A percentile compares a stretch with the other conserved stretches of the same genome.
These are phyloP conservation scores for Penicillium sp. DNA, from an alignment of 2,329 filamentous ascomycete species.

Conservation along the genomic window DNA sequence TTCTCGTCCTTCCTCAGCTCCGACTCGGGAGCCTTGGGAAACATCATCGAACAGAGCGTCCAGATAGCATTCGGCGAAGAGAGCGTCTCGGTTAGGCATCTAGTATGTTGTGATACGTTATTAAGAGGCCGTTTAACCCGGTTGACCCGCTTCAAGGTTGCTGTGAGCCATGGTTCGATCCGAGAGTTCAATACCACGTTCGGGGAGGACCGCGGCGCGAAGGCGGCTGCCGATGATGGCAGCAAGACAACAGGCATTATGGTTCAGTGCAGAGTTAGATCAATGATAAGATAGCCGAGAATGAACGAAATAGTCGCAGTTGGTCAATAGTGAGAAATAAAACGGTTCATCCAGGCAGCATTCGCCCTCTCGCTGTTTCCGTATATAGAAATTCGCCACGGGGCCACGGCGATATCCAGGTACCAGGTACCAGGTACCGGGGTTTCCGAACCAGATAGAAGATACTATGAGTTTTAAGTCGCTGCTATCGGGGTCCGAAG, in stretches of 20 bases:
- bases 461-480: background rate
- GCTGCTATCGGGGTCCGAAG: background rate
- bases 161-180: slow-evolving; percentile 95
- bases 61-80: slow-evolving; percentile 91
- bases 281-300: slow-evolving; percentile 42
- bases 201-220: slow-evolving; percentile 90
- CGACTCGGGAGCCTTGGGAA: slow-evolving; percentile 84
- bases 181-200: slow-evolving; percentile 93
- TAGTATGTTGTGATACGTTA: slow-evolving; percentile 92
- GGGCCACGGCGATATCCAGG: slow-evolving; percentile 17
- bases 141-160: slow-evolving; percentile 96
- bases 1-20: slow-evolving; percentile 83
- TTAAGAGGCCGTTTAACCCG: slow-evolving; percentile 95
- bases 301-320: slow-evolving; percentile 50
- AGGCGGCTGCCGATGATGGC: slow-evolving; percentile 93
- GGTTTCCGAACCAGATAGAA: background rate
- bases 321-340: slow-evolving; percentile 48
- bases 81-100: slow-evolving; percentile 92
- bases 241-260: slow-evolving; percentile 91
- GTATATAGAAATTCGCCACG: slow-evolving; percentile 13
- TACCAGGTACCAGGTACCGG: background rate
- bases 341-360: slow-evolving; percentile 43
- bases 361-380: slow-evolving; percentile 36
- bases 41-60: slow-evolving; percentile 90
- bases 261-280: slow-evolving; percentile 58